Evolutionary conservation across 495 filamentous ascomycete species (phyloP).

Genomic region (Penicillium odoratum): DNA sequence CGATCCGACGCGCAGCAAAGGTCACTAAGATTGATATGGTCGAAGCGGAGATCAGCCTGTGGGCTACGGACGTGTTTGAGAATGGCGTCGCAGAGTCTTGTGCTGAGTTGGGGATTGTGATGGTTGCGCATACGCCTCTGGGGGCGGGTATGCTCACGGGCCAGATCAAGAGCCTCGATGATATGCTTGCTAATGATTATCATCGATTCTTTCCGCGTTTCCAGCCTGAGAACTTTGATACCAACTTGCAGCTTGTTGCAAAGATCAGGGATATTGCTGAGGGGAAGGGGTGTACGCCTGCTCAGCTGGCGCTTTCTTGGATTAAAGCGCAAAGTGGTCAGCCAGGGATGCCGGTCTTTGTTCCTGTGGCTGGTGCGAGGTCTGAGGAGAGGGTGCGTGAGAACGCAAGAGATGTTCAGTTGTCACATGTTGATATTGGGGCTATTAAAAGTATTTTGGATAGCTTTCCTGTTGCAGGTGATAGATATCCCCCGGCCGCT

Average conservation of each 20-base stretch:
- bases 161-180: constrained; percentile 54
- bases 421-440: constrained; percentile 7
- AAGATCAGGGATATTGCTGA: constrained; percentile 62
- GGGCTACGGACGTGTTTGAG: constrained; percentile 52
- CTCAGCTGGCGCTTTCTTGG: constrained; percentile 75
- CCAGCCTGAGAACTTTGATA: constrained; percentile 60
- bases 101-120: constrained; percentile 57
- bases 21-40: constrained; percentile 60
- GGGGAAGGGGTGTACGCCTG: constrained; percentile 62
- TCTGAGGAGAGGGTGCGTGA: constrained; percentile 47
- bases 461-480: constrained; percentile 3
- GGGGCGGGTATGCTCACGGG: constrained; percentile 54
- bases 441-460: constrained; percentile 3
- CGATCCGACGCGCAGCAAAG: constrained; percentile 64
- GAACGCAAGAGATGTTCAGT: constrained; percentile 42
- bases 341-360: constrained; percentile 54
- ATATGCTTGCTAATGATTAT: constrained; percentile 55
- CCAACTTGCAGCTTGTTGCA: constrained; percentile 63
- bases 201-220: constrained; percentile 57
- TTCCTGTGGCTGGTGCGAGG: constrained; percentile 74
- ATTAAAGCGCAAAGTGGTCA: constrained; percentile 46
- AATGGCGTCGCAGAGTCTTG: constrained; percentile 68
- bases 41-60: constrained; percentile 70
- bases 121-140: constrained; percentile 60
- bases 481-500: constrained; percentile 5